Conservation (phyloP, 495 filamentous ascomycete genomes). For the Daldinia loculata region DNA sequence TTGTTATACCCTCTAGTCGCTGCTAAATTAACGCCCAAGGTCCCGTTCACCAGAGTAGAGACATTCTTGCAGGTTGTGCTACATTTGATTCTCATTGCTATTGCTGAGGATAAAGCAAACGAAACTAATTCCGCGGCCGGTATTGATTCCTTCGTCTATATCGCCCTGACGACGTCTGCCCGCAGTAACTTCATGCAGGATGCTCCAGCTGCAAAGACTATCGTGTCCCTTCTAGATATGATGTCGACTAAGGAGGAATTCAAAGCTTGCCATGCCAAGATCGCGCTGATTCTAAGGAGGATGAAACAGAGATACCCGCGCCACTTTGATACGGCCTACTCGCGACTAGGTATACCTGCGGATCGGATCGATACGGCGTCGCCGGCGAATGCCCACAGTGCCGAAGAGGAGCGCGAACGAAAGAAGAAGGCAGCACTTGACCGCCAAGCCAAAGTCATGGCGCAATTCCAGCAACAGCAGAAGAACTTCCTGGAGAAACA, state of each 20-base stretch:
- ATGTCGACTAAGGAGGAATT: slow-evolving; percentile 77
- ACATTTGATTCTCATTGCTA: slow-evolving; percentile 83
- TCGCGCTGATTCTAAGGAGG: slow-evolving; percentile 82
- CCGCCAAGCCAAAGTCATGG: slow-evolving; percentile 92
- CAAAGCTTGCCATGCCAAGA: slow-evolving; percentile 83
- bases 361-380: slow-evolving; percentile 64
- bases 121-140: slow-evolving; percentile 59
- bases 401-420: slow-evolving; percentile 75
- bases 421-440: slow-evolving; percentile 91
- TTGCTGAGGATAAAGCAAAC: slow-evolving; percentile 76
- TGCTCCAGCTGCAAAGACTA: slow-evolving; percentile 64
- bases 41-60: slow-evolving; percentile 84
- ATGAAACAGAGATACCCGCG: slow-evolving; percentile 82
- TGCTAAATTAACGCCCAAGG: slow-evolving; percentile 69
- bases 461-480: slow-evolving; percentile 95
- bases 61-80: slow-evolving; percentile 90
- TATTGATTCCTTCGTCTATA: slow-evolving; percentile 70
- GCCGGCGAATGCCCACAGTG: slow-evolving; percentile 61
- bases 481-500: slow-evolving; percentile 91
- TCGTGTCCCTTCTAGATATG: slow-evolving; percentile 77
- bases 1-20: slow-evolving; percentile 77
- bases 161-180: slow-evolving; percentile 69
- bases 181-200: slow-evolving; percentile 63
- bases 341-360: slow-evolving; percentile 57
- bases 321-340: slow-evolving; percentile 70